These are phyloP conservation scores for Eleusine indica DNA, from an alignment of 176 grass and related monocot genomes.

Conservation along the genomic window DNA sequence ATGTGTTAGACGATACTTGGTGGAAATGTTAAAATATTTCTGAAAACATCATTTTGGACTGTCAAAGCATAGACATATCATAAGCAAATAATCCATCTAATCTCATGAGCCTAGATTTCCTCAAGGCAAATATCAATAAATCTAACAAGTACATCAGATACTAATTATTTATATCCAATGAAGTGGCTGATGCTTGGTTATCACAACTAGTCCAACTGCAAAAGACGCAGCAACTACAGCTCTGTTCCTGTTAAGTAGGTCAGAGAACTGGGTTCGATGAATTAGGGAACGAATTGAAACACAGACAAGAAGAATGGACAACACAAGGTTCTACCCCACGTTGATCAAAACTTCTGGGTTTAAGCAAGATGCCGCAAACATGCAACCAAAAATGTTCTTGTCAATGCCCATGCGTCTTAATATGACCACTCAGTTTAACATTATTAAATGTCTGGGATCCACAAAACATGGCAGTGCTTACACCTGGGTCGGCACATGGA, in stretches of 20 bases:
- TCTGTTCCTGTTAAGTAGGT: constrained; percentile 31
- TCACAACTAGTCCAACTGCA: constrained; percentile 40
- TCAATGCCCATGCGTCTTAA: constrained; percentile 28
- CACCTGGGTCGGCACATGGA: constrained; percentile 29
- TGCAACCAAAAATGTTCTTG: constrained; percentile 50
- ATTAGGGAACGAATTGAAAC: background rate
- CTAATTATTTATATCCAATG: background rate
- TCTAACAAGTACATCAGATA: background rate
- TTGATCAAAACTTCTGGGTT: constrained; percentile 34
- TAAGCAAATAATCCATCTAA: background rate
- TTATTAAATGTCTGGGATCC: constrained; percentile 33
- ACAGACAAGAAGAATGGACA: constrained; percentile 46
- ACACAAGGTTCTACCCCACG: constrained; percentile 23
- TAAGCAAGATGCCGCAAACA: constrained; percentile 33
- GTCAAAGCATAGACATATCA: background rate
- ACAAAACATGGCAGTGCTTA: constrained; percentile 31
- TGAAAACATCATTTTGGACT: background rate
- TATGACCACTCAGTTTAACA: constrained; percentile 25
- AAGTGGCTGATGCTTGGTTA: constrained; percentile 33
- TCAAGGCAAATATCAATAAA: background rate
- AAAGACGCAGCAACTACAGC: constrained; percentile 37
- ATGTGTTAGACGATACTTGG: background rate
- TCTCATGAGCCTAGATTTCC: background rate
- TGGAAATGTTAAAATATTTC: background rate
- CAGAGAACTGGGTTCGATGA: constrained; percentile 26